Base-by-base conservation (phyloP, 1,139 yeast genomes). In the Geotrichum fermentans region DNA sequence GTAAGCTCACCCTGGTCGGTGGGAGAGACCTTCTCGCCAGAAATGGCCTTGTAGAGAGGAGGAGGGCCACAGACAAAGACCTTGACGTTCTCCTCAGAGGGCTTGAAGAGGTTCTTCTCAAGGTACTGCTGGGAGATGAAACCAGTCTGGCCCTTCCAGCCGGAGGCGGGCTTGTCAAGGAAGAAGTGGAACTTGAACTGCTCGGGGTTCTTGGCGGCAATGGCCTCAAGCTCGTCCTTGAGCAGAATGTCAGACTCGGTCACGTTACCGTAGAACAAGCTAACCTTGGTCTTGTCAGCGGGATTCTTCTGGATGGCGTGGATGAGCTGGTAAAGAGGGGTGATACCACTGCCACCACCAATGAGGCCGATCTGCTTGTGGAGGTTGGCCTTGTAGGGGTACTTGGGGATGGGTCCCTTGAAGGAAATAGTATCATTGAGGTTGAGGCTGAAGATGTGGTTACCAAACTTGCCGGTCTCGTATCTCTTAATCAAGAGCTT, bases 311-410 rank as follows among this genome's bases (percentile, higher is more conserved):
- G 60, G 46, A 67, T 59, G 49, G 57, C 59, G 52, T 62, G 63
- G 57, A 87, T 69, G 67, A 92, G 71, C 72, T 92, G 98, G 75
- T 77, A 89, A 74, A 90, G 76, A 55, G 97, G 98, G 28, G 97
- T 87, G 69, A 92, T 88, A 70, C 97, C 97, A 44, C 95, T 78
- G 64, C 98, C 98, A 59, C 96, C 98, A 59, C 97, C 97, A 61
- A 92, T 75, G 73, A 92, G 77, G 50, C 85, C 84, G 63, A 94
- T 78, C 56, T 80, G 74, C 61, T 84, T 79, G 70, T 79, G 92
- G 71, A 82, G 78, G 74, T 90, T 90, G 59, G 92, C 85, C 63
- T 79, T 78, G 90, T 95, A 88, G 66, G 84, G 81, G 88, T 94
- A 90, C 75, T 94, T 94, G 61, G 78, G 76, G 61, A 89, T 78